phyloP scores from a whole-genome alignment of 1,284 basidiomycete species.

The Tilletiaria anomala region DNA sequence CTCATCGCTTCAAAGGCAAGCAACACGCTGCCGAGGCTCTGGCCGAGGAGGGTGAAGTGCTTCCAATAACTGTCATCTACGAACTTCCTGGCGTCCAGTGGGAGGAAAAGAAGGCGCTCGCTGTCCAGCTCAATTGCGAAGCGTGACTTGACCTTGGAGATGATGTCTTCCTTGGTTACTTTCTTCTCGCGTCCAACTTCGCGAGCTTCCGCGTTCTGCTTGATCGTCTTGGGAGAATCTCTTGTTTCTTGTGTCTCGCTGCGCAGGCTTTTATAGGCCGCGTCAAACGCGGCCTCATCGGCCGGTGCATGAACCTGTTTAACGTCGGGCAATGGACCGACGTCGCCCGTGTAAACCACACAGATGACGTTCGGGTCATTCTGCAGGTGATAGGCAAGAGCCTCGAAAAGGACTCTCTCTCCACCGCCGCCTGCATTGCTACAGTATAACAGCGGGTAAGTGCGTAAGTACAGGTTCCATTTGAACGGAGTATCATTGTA shows the following conservation, averaged over 20 bases:
- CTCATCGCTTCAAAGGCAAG: constrained; percentile 65
- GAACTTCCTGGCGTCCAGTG: constrained; percentile 54
- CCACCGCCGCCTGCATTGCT: constrained; percentile 97
- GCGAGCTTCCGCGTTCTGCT: neutral
- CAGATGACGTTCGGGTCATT: constrained; percentile 57
- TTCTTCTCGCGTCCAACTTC: constrained; percentile 1
- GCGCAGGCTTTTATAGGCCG: too few species aligned
- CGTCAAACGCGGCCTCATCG: too few species aligned
- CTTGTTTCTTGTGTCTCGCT: too few species aligned
- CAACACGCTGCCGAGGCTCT: constrained; percentile 71
- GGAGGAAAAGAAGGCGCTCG: constrained; percentile 58
- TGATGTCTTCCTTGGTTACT: constrained; percentile 60
- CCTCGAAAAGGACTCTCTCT: constrained; percentile 89
- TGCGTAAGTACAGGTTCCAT: neutral
- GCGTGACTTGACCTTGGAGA: constrained; percentile 52
- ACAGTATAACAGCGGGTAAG: neutral
- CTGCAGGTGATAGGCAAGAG: constrained; percentile 62
- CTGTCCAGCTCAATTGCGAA: constrained; percentile 67
- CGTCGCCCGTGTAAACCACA: constrained; percentile 69
- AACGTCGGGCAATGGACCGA: too few species aligned
- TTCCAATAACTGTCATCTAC: constrained; percentile 75
- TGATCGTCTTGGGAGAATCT: too few species aligned
- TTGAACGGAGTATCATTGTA: constrained; percentile 25
- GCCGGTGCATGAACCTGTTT: too few species aligned
- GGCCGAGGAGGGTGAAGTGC: constrained; percentile 75